Evolutionary conservation across 495 filamentous ascomycete species (phyloP).

Genomic region (Lichina pygmaea): DNA sequence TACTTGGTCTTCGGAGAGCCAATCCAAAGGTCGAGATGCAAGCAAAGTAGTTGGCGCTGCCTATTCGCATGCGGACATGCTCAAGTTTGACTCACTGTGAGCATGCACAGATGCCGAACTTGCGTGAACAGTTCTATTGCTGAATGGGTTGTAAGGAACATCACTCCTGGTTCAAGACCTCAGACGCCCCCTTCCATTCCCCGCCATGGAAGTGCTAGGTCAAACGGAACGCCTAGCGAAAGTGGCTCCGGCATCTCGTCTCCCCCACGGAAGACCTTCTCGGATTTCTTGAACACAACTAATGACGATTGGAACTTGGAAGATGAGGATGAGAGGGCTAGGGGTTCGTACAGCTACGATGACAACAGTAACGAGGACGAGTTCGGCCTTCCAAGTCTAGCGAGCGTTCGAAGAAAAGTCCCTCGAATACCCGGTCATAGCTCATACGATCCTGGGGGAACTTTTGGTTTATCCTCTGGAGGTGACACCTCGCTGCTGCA

Average conservation of each 20-base stretch:
- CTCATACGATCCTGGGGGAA: constrained; percentile 20
- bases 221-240: constrained; percentile 13
- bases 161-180: constrained; percentile 12
- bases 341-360: constrained; percentile 32
- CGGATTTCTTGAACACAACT: constrained; percentile 44
- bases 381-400: constrained; percentile 74
- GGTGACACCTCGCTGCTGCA: no score
- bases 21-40: constrained; percentile 31
- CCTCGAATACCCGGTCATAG: constrained; percentile 21
- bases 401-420: constrained; percentile 55
- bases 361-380: constrained; percentile 66
- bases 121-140: not conserved
- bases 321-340: constrained; percentile 30
- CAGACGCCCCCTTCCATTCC: constrained; percentile 20
- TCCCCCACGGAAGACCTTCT: constrained; percentile 43
- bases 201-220: constrained; percentile 6
- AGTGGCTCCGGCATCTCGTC: constrained; percentile 24
- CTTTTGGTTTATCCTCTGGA: no score
- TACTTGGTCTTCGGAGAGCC: constrained; percentile 20
- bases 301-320: constrained; percentile 50
- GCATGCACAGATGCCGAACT: not conserved
- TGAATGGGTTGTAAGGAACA: not conserved
- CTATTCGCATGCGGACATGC: constrained; percentile 86
- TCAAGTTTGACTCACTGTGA: constrained; percentile 60
- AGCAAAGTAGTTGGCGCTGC: constrained; percentile 77